Base-by-base conservation (phyloP, 2,329 filamentous ascomycete genomes). In the Fusarium annulatum region DNA sequence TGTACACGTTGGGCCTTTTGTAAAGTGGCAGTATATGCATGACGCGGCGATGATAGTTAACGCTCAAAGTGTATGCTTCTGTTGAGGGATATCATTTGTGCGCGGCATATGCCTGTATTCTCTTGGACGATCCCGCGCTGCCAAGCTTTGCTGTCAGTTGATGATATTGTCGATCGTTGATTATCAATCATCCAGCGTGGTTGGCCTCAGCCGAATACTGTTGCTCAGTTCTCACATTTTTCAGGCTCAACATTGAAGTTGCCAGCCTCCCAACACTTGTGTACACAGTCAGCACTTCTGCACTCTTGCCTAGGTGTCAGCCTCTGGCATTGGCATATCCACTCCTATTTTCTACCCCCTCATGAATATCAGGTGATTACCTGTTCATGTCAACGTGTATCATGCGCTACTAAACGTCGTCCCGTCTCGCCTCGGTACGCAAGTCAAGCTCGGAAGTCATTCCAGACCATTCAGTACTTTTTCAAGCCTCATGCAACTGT, bases 131-230 rank as follows among this genome's bases (percentile, higher is more conserved):
- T 45, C 48, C 36, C 49, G 11, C 19, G 49, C n/a, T 51, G 49
- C 43, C 57, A 69, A 52, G 49, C 21, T 43, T 33, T 46, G 23
- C 33, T 51, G 53, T 68, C 38, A 66, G 38, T 23, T 16, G 33
- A 49, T 18, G 23, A 42, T 26, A 16, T 10, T 48, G 66, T 69
- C 42, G 57, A 69, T 63, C 64, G 9, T n/a, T 28, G n/a, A 49
- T 28, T 21, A 42, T 48, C 34, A 41, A 48, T 18, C 8, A 9
- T 7, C 9, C 26, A n/a, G n/a, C 7, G 4, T 41, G n/a, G 11
- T 9, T 36, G 19, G 16, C 19, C 28, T 36, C 30, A 34, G 2
- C 26, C 23, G 7, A 42, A 30, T 21, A 7, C 26, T 18, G 16
- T 18, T 21, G 10, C 33, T 21, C 41, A 34, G 21, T 30, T 42